Conservation (phyloP, 73 alveolate species). For the Stentor roeselii region DNA sequence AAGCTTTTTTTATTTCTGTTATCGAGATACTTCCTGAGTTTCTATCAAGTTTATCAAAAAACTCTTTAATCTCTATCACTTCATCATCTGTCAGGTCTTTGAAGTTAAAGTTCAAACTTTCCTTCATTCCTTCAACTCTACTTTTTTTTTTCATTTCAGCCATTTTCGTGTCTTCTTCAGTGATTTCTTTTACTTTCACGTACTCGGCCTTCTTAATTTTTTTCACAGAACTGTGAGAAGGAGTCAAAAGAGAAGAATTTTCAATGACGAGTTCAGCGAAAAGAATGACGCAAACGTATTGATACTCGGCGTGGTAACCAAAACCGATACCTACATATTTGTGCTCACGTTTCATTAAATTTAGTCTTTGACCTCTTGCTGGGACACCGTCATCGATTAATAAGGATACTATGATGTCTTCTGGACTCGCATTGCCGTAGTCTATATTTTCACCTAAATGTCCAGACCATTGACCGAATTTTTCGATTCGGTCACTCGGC, state of each 20-base stretch:
- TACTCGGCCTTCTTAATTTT: background rate
- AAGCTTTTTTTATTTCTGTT: background rate
- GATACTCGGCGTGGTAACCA: constrained; percentile 36
- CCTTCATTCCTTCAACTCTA: background rate
- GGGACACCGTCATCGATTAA: constrained; percentile 80
- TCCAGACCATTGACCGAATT: constrained; percentile 46
- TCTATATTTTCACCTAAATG: constrained; percentile 57
- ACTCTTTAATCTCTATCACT: background rate
- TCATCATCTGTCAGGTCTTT: background rate
- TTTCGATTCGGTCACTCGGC: constrained; percentile 52
- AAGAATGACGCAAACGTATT: constrained; percentile 35
- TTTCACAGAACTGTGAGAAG: background rate
- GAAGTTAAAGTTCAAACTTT: background rate
- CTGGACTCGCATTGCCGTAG: constrained; percentile 52
- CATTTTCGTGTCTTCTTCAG: background rate
- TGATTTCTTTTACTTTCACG: background rate
- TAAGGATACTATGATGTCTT: constrained; percentile 31
- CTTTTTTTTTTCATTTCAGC: background rate
- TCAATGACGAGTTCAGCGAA: constrained; percentile 31
- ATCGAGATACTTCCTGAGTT: background rate
- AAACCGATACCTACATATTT: constrained; percentile 46
- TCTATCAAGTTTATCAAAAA: background rate
- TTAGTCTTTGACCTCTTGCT: constrained; percentile 77
- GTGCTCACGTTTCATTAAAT: constrained; percentile 41
- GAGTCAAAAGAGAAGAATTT: background rate